Conservation (phyloP, 2,329 filamentous ascomycete species). For the Cladophialophora bantiana region DNA sequence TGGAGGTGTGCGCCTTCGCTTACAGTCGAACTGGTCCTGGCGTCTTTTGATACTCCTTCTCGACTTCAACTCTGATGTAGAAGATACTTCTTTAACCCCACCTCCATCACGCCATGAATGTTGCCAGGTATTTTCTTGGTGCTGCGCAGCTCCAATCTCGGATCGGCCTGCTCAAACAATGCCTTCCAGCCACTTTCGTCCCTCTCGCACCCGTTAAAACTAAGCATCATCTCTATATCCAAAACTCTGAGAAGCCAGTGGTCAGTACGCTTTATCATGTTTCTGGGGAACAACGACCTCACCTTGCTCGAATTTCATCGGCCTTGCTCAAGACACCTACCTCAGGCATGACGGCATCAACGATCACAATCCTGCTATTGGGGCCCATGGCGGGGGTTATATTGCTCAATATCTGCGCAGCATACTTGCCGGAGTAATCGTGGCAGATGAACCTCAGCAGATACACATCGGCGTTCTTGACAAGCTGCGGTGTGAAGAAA, state of each 20-base stretch:
- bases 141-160: slow-evolving; percentile 30
- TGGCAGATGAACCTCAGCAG: slow-evolving; percentile 50
- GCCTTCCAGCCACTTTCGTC: slow-evolving; percentile 35
- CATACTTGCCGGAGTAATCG: slow-evolving; percentile 49
- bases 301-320: slow-evolving; percentile 19
- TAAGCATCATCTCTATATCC: slow-evolving; percentile 39
- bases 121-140: slow-evolving; percentile 28
- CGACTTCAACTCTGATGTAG: too few species aligned
- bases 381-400: slow-evolving; percentile 46
- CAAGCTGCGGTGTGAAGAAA: slow-evolving; percentile 49
- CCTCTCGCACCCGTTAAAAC: slow-evolving; percentile 35
- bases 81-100: slow-evolving; percentile 8
- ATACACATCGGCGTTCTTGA: slow-evolving; percentile 43
- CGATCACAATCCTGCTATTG: slow-evolving; percentile 46
- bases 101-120: slow-evolving; percentile 30
- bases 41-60: too few species aligned
- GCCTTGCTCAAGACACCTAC: slow-evolving; percentile 11
- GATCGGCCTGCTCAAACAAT: slow-evolving; percentile 30
- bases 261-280: neutral
- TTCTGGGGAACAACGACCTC: neutral
- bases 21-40: too few species aligned
- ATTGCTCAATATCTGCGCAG: slow-evolving; percentile 45
- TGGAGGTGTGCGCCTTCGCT: too few species aligned
- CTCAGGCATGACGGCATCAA: slow-evolving; percentile 40
- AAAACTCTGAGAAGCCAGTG: slow-evolving; percentile 13